Conservation (phyloP, 768 basidiomycete genomes). For the Cystobasidium tubakii region DNA sequence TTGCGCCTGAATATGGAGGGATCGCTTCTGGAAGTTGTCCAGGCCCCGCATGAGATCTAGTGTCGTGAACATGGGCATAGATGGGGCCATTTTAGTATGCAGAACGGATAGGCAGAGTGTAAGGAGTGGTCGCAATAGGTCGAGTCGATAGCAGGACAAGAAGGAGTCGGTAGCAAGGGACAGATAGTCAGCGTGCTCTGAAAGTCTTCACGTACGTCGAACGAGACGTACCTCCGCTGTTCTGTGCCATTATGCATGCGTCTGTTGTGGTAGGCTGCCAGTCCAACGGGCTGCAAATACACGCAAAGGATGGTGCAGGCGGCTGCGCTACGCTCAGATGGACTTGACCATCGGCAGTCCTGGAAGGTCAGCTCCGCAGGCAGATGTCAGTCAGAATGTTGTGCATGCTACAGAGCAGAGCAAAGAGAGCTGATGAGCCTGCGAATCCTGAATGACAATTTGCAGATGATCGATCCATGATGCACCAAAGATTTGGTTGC, state of each 20-base stretch:
- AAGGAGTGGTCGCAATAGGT: neutral
- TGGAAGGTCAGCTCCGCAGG: neutral
- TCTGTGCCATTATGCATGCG: neutral
- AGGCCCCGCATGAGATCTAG: neutral
- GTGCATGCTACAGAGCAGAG: neutral
- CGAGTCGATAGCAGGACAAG: too few species aligned
- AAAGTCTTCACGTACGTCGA: neutral
- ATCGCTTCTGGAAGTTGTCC: neutral
- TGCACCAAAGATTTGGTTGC: neutral
- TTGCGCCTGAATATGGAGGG: slow-evolving; percentile 1
- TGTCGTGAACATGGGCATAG: neutral
- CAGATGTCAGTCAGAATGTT: neutral
- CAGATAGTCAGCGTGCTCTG: neutral
- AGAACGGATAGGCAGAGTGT: neutral
- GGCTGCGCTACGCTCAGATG: neutral
- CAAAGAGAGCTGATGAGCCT: neutral
- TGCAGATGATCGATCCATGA: neutral
- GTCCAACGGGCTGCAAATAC: neutral
- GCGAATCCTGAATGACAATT: too few species aligned
- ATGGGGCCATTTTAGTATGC: neutral
- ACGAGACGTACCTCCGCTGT: neutral
- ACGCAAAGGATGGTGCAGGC: neutral
- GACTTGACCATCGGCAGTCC: too few species aligned
- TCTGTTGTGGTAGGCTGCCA: neutral
- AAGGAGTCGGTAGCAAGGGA: neutral